phyloP scores from a whole-genome alignment of 2,329 filamentous ascomycete species.

The Claviceps maximensis region DNA sequence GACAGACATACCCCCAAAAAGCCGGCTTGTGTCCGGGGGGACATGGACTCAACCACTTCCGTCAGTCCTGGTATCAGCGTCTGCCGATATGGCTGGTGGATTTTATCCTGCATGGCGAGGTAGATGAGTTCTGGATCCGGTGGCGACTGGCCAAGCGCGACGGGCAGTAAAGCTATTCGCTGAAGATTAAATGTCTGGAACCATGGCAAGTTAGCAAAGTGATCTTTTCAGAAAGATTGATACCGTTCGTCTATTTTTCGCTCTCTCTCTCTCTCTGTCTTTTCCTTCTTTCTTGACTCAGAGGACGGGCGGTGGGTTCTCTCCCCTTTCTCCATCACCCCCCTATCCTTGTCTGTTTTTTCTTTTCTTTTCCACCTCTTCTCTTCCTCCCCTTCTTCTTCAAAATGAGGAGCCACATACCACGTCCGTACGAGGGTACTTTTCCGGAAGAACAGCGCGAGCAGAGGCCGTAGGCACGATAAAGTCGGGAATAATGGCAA shows the following conservation, averaged over 20 bases:
- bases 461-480: constrained; percentile 91
- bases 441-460: constrained; percentile 66
- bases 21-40: constrained; percentile 72
- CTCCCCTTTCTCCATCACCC: too few species aligned
- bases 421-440: constrained; percentile 71
- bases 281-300: not conserved
- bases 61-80: constrained; percentile 82
- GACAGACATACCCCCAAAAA: constrained; percentile 90
- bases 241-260: not conserved
- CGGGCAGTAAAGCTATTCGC: constrained; percentile 78
- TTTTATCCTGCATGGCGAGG: constrained; percentile 95
- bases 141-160: constrained; percentile 77
- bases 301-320: too few species aligned
- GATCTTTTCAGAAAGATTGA: not conserved
- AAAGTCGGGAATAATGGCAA: constrained; percentile 92
- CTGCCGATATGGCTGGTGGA: constrained; percentile 93
- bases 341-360: too few species aligned
- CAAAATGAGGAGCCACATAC: constrained; percentile 39
- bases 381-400: not conserved
- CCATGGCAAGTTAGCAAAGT: not conserved
- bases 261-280: not conserved
- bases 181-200: constrained; percentile 76
- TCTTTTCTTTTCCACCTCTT: not conserved
- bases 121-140: constrained; percentile 91
- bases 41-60: constrained; percentile 84